Percentiles rank a stretch among this genome's conserved stretches.
These are phyloP conservation scores for Jatropha multifida DNA, from an alignment of 441 rosid species.

Conservation along the genomic window DNA sequence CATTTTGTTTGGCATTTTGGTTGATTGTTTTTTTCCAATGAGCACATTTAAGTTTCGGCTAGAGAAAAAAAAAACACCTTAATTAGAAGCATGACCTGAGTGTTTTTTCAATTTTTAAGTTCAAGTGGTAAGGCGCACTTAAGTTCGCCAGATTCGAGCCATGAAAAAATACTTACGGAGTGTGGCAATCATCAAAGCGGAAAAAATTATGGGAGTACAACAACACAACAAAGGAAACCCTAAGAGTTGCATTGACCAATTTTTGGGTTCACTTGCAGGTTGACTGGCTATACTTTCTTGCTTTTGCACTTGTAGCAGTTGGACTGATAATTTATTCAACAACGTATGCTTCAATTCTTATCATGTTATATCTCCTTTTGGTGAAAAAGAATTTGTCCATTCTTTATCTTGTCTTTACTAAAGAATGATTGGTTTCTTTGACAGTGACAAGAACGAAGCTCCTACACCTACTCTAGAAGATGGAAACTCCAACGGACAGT, in stretches of 20 bases:
- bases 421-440: not conserved
- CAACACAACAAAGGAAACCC: too few relatives aligned
- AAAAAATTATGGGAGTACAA: too few relatives aligned
- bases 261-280: constrained; percentile 38
- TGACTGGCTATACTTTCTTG: constrained; percentile 55
- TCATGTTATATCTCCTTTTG: not conserved
- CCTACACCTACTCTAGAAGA: constrained; percentile 9
- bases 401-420: not conserved
- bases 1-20: too few relatives aligned
- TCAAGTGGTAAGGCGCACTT: too few relatives aligned
- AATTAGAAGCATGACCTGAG: too few relatives aligned
- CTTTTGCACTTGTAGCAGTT: constrained; percentile 40
- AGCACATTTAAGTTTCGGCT: too few relatives aligned
- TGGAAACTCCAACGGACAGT: constrained; percentile 19
- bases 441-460: constrained; percentile 37
- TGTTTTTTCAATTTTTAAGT: too few relatives aligned
- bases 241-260: not conserved
- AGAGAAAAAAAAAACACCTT: too few relatives aligned
- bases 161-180: too few relatives aligned
- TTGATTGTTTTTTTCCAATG: too few relatives aligned
- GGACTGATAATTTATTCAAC: constrained; percentile 51
- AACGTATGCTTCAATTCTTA: constrained; percentile 27
- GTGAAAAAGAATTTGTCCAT: not conserved
- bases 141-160: too few relatives aligned
- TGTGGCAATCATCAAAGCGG: too few relatives aligned